Evolutionary conservation across 441 rosid genomes (phyloP), one percentile per base, ranked within the genome.

Genomic region (Aquilaria agallochum): DNA sequence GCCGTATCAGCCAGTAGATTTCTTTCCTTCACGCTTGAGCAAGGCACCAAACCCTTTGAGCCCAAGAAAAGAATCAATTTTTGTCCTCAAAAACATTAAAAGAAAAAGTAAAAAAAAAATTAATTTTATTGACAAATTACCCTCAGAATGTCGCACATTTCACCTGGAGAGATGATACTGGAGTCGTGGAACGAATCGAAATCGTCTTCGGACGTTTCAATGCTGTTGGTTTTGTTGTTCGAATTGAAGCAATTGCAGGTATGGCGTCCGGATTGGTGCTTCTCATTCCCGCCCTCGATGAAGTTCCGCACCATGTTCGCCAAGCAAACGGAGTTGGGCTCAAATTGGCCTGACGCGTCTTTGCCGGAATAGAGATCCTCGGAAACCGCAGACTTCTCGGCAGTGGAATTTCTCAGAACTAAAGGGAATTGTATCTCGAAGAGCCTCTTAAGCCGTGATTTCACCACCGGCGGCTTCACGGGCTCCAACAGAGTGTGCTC

Each of bases 311-410:
- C 68, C 68, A 65, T 65, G 50, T 40, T 65, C 32, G 79, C 80
- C 69, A 93, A 75, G 69, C 95, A 90, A 5, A 78, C 75, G 0
- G 98, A 90, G 80, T 95, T 90, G 58, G 98, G 98, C 77, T 88
- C 98, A 50, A 85, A 80, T 55, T 87, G 96, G 34, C 62, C 69
- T 0, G 70, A 65, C 48, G 50, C 76, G 12, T 83, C 90, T 70
- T 80, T 85, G 36, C 63, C 62, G 47, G 69, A 65, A 48, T 65
- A 70, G 3, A 76, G 46, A 48, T 72, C 86, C 27, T 70, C 82
- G 5, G 60, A 64, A 32, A 27, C 68, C 46, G 56, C 62, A 51
- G 9, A 73, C 74, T 65, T 74, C 47, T 80, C 80, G 2, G 76
- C 70, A 0, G 76, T 11, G 9, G 80, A 68, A 64, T 66, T 82